Base-by-base conservation (phyloP, 257 asterid species). In the Perilla frutescens region DNA sequence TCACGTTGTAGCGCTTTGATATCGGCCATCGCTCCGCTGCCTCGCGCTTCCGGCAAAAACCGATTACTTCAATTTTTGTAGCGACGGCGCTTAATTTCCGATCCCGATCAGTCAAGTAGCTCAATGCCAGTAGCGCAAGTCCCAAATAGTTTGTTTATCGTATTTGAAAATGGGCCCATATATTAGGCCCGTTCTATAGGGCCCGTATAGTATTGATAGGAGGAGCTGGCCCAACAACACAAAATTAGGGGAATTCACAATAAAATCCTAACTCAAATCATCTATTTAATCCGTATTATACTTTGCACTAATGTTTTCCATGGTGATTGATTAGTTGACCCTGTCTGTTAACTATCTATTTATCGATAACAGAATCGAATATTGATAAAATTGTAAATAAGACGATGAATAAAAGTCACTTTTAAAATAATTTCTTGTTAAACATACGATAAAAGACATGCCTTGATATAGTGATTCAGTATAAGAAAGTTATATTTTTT, bases 1-100 rank as follows among this genome's bases (percentile, higher is more conserved):
- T 91, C 97, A n/a, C 91, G 88, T 59, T 89, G 97, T 2, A 91
- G 74, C 72, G 90, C 99, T 26, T 89, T 89, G 31, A 81, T 63
- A 60, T 90, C 84, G 11, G 78, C 76, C 83, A 91, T 75, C 4
- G 86, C 75, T 70, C 72, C 88, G 70, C 87, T 76, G 70, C 61
- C 57, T 26, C 47, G 15, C 8, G 32, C 41, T 36, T 40, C 77
- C 80, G 51, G 79, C 75, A 13, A 51, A 49, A 4, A 12, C 26
- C 53, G 65, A 54, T 44, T 40, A 70, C 64, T 75, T 49, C 13
- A 10, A 39, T 5, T 6, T 57, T 68, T 56, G 70, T 34, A 9
- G 6, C 77, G 36, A 60, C 72, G 61, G 77, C 71, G 71, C 62
- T 62, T 61, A 37, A 48, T 76, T 47, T 54, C 68, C 74, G 50